Conservation (phyloP, 306 rosid genomes). For the Benincasa hispida region DNA sequence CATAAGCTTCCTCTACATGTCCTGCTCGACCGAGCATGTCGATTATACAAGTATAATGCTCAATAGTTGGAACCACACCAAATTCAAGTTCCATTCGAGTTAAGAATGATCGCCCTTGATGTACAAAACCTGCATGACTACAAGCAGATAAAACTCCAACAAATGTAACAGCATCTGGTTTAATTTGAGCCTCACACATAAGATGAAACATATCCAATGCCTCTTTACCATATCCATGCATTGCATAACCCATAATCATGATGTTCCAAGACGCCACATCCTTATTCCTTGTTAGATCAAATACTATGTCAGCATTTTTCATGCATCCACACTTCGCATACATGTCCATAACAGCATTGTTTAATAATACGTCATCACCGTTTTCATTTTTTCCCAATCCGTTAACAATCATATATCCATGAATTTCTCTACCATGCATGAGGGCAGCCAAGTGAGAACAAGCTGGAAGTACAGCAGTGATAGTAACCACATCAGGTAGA, state of each 20-base stretch:
- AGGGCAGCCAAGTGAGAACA: conserved; percentile 69
- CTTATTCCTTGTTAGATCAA: conserved; percentile 35
- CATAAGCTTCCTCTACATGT: conserved; percentile 44
- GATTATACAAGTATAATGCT: conserved; percentile 67
- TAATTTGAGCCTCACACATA: conserved; percentile 39
- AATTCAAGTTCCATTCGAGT: conserved; percentile 44
- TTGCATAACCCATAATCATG: conserved; percentile 67
- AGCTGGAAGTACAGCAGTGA: conserved; percentile 57
- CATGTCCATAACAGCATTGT: conserved; percentile 80
- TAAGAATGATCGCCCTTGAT: conserved; percentile 49
- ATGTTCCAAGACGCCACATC: conserved; percentile 92
- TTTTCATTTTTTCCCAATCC: conserved; percentile 29
- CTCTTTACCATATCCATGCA: conserved; percentile 53
- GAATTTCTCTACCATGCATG: conserved; percentile 68
- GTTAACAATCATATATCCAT: conserved; percentile 50
- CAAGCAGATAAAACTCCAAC: conserved; percentile 66
- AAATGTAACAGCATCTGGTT: conserved; percentile 52
- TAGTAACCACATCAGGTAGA: conserved; percentile 64
- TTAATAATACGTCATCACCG: conserved; percentile 22
- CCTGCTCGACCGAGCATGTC: conserved; percentile 91
- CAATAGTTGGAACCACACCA: conserved; percentile 55
- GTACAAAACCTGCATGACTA: conserved; percentile 60
- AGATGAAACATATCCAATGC: conserved; percentile 39
- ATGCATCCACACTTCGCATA: conserved; percentile 75
- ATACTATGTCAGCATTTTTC: conserved; percentile 52